A percentile compares a stretch with the other conserved stretches of the same genome.
These are phyloP conservation scores for Stephanodiscus triporus DNA, from an alignment of 108 stramenopile species.

Conservation along the genomic window DNA sequence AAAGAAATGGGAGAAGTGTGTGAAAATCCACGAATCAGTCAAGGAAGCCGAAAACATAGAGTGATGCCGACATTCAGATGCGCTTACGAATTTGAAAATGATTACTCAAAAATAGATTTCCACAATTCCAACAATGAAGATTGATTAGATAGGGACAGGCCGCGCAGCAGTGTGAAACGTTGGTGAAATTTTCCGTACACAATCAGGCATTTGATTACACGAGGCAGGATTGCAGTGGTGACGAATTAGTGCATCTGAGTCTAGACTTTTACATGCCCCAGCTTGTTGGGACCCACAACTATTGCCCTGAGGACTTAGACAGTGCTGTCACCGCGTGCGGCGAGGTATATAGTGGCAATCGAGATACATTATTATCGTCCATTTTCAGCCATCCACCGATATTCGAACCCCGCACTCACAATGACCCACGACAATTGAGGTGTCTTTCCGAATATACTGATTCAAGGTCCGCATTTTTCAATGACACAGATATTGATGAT, in stretches of 20 bases:
- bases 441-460: not conserved
- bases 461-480: not conserved
- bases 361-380: too few species aligned
- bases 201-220: not conserved
- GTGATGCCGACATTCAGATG: not conserved
- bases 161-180: not conserved
- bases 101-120: not conserved
- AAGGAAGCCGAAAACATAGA: not conserved
- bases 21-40: not conserved
- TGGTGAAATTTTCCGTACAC: not conserved
- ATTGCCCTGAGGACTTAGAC: not conserved
- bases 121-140: not conserved
- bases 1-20: conserved; percentile 42
- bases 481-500: too few species aligned
- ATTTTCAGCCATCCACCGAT: too few species aligned
- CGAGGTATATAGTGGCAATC: too few species aligned
- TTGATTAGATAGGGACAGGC: not conserved
- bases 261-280: not conserved
- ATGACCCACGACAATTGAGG: too few species aligned
- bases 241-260: not conserved
- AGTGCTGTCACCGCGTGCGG: too few species aligned
- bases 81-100: not conserved
- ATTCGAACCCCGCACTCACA: too few species aligned
- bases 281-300: not conserved
- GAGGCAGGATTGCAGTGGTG: not conserved